These are phyloP conservation scores for Lactuca saligna DNA, from an alignment of 129 eudicot genomes.

Conservation along the genomic window DNA sequence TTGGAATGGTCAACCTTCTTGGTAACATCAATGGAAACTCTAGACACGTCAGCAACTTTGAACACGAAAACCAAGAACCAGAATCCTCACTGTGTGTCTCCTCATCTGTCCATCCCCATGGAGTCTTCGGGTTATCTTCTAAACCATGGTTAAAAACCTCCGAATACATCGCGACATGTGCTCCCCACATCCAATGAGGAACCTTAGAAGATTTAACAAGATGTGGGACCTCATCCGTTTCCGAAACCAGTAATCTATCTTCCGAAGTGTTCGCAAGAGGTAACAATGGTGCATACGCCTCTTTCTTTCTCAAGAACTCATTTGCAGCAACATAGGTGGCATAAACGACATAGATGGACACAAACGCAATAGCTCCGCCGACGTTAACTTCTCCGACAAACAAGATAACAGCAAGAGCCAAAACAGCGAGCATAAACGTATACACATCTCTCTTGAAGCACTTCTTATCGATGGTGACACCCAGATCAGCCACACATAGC, in stretches of 20 bases:
- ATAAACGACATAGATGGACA: conserved; percentile 58
- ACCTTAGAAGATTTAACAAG: conserved; percentile 27
- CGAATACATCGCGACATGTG: conserved; percentile 54
- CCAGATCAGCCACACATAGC: conserved; percentile 34
- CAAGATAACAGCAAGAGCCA: conserved; percentile 39
- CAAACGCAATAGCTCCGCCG: conserved; percentile 54
- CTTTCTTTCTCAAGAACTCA: conserved; percentile 41
- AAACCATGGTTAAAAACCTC: conserved; percentile 16
- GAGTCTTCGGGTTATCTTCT: conserved; percentile 30
- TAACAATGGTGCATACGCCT: conserved; percentile 37
- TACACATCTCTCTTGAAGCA: conserved; percentile 61
- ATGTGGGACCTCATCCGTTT: conserved; percentile 27
- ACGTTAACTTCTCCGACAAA: conserved; percentile 50
- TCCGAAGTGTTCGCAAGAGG: conserved; percentile 29
- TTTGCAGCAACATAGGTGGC: conserved; percentile 44
- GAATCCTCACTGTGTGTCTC: conserved; percentile 19
- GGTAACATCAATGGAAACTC: conserved; percentile 58
- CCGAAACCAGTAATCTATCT: conserved; percentile 2
- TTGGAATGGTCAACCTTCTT: conserved; percentile 60
- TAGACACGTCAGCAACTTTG: conserved; percentile 31
- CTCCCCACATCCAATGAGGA: conserved; percentile 69
- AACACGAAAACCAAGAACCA: conserved; percentile 35
- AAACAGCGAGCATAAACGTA: conserved; percentile 45
- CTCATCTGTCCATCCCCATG: conserved; percentile 63
- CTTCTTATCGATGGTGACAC: conserved; percentile 41